phyloP scores from a whole-genome alignment of 306 rosid genomes.

The Trichosanthes truncata region DNA sequence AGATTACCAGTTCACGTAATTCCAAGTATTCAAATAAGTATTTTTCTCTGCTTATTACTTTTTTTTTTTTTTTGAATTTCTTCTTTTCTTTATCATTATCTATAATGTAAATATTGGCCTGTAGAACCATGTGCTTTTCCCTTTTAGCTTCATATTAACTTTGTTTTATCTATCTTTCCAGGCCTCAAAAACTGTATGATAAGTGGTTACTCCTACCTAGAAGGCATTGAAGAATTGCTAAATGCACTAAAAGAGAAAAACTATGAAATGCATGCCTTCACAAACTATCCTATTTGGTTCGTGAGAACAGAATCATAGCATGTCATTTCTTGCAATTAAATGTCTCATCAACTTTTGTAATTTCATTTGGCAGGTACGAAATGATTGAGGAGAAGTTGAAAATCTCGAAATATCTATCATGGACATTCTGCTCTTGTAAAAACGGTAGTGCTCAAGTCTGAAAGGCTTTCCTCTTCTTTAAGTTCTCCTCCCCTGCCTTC shows the following conservation, averaged over 20 bases:
- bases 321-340: background rate
- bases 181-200: slow-evolving; percentile 80
- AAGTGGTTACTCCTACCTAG: slow-evolving; percentile 61
- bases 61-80: too few relatives aligned
- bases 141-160: slow-evolving; percentile 8
- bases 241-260: slow-evolving; percentile 44
- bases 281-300: slow-evolving; percentile 89
- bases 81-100: background rate
- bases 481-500: background rate
- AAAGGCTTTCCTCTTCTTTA: background rate
- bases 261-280: slow-evolving; percentile 93
- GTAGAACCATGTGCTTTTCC: background rate
- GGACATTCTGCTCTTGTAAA: slow-evolving; percentile 89
- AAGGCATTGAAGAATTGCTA: slow-evolving; percentile 75
- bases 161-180: slow-evolving; percentile 20
- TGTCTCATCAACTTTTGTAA: slow-evolving; percentile 4
- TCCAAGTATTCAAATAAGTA: background rate
- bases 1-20: background rate
- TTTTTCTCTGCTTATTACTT: background rate
- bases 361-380: slow-evolving; percentile 51
- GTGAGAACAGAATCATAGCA: background rate
- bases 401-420: slow-evolving; percentile 65
- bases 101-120: background rate
- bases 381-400: slow-evolving; percentile 73
- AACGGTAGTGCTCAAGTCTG: slow-evolving; percentile 24